Base-by-base conservation (phyloP, 1,139 yeast species). In the Scheffersomyces segobiensis region DNA sequence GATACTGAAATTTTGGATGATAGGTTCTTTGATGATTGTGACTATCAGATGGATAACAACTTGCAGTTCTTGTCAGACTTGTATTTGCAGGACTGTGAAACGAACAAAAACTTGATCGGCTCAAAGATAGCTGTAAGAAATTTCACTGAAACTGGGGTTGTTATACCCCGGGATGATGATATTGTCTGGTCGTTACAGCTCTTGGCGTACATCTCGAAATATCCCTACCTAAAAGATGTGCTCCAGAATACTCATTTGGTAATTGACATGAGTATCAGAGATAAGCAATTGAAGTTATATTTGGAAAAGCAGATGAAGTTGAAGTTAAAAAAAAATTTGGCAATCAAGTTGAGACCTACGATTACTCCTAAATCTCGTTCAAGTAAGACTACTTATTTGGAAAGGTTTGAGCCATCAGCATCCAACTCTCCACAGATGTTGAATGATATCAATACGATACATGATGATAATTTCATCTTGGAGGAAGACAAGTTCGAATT, bases 101-200 rank as follows among this genome's bases (percentile, higher is more conserved):
- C 71, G 19, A 62, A 69, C 52, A 72, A 71, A 55, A 64, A 66
- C 24, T 60, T 70, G 56, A 63, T 70, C 22, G 73, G 69, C 60
- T 65, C 77, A 3, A 78, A 76, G 60, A 69, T 73, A 46, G 77
- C 82, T 0, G 93, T 93, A 6, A 79, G 97, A 60, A 80, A 79
- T 55, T 91, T 91, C 68, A 81, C 87, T 46, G 85, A 88, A 58
- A 77, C 83, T 1, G 96, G 97, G 1, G 87, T 88, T 24, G 83
- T 93, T 19, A 84, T 92, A 12, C 97, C 98, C 1, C 84, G 92
- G 60, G 97, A 91, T 62, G 98, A 93, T 69, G 99, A 95, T 70
- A 91, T 95, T 39, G 87, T 92, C 47, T 93, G 98, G 97, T 89
- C 97, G 5, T 79, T 95, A 57, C 98, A 95, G 73, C 80, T 95